Evolutionary conservation across 768 basidiomycete genomes (phyloP), one percentile per base, ranked within the genome.

Genomic region (Termitomyces eurrhizus): DNA sequence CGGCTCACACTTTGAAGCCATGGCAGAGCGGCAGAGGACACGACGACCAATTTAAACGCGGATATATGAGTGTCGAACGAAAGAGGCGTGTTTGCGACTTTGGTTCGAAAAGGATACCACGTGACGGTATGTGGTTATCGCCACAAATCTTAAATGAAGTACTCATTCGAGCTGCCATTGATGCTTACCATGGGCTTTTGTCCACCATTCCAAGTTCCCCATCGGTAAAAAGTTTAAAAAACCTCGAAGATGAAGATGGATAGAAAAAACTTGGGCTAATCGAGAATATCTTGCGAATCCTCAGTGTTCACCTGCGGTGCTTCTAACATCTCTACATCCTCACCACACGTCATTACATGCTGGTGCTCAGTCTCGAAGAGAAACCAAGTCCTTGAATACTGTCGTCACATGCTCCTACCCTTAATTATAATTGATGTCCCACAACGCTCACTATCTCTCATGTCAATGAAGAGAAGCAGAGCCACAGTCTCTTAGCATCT

Each of bases 1-100:
- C 7, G 91, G 90, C 76, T 91, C 90, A 73, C 89, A 92, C 64
- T 79, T 78, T 48, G 76, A 75, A 53, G 77, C 68, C 80, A 82
- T 82, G 58, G 59, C 49, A 56, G 62, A 53, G n/a, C n/a, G 57
- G 62, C 54, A 55, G 57, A 69, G 48, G 62, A 58, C 51, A 61
- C 63, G 42, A 59, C 61, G 54, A 56, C 44, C 66, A 57, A 56
- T 60, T 26, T 56, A 52, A 36, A 66, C 63, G 59, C 61, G 63
- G 59, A 54, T 36, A 62, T 57, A 63, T 58, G 66, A 64, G 63
- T 57, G 64, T 50, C 61, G 64, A 63, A 64, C 63, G 64, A 64
- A 66, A 66, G 67, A 65, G 65, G 63, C 65, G 66, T 67, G 65
- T 64, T 58, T 57, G 46, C 58, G 57, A 58, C 45, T 49, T 63